Evolutionary conservation across 1,284 basidiomycete genomes (phyloP).

Genomic region (Trametes pubescens): DNA sequence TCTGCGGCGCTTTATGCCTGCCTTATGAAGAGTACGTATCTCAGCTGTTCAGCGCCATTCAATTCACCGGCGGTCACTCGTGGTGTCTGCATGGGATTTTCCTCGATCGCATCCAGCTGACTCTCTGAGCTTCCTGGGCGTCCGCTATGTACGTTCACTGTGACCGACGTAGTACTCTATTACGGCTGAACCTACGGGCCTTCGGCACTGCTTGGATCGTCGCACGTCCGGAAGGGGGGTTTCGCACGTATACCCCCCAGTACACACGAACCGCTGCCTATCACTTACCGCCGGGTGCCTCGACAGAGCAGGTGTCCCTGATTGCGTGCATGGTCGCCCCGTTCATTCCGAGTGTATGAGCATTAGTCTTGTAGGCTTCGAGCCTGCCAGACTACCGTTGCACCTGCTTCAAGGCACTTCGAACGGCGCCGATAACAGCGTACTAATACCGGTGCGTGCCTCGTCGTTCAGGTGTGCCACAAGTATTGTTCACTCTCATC

Average conservation of each 20-base stretch:
- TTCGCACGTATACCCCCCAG: constrained; percentile 19
- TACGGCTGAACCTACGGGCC: neutral
- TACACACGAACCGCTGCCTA: constrained; percentile 19
- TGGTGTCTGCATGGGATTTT: neutral
- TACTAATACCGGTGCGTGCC: neutral
- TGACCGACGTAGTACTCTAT: neutral
- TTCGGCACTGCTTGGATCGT: constrained; percentile 29
- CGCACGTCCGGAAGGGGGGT: constrained; percentile 15
- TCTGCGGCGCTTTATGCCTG: neutral
- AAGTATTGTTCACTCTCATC: neutral
- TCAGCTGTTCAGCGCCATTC: neutral
- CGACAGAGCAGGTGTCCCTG: neutral
- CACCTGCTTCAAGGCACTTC: too few species aligned
- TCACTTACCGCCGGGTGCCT: constrained; percentile 28
- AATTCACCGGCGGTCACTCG: neutral
- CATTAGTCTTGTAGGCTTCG: neutral
- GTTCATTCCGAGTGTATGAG: too few species aligned
- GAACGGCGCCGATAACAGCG: too few species aligned
- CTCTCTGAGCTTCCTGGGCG: neutral
- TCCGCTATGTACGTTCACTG: neutral
- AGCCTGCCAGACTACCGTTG: neutral
- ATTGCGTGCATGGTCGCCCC: neutral
- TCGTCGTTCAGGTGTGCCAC: neutral
- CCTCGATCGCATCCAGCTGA: neutral
- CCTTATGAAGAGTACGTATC: neutral